These are phyloP conservation scores for Suillus subaureus DNA, from an alignment of 768 basidiomycete species.

Conservation along the genomic window DNA sequence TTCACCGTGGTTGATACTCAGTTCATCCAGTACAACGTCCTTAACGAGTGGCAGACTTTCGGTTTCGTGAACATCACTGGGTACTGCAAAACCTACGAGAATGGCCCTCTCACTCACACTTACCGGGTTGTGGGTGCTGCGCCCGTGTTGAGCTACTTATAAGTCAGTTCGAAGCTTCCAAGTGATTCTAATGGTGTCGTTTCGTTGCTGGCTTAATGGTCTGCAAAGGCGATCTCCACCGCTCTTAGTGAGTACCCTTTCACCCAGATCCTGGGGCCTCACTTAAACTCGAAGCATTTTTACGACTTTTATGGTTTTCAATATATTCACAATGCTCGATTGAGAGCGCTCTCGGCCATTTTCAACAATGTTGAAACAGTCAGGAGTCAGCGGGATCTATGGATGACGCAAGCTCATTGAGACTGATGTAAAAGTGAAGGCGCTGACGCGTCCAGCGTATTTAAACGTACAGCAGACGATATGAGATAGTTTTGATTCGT, in stretches of 20 bases:
- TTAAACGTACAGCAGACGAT: background rate
- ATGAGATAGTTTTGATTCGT: background rate
- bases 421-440: background rate
- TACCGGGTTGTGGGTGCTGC: conserved; percentile 60
- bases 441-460: conserved; percentile 13
- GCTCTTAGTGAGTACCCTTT: conserved; percentile 38
- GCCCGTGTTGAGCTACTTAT: conserved; percentile 68
- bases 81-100: conserved; percentile 62
- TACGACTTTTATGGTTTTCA: background rate
- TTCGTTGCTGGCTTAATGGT: conserved; percentile 56
- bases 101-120: conserved; percentile 51
- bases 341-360: background rate
- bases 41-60: conserved; percentile 52
- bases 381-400: conserved; percentile 3
- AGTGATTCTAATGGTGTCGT: background rate
- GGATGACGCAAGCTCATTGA: background rate
- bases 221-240: conserved; percentile 55
- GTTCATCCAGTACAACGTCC: conserved; percentile 57
- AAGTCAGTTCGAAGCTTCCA: conserved; percentile 25
- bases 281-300: conserved; percentile 4
- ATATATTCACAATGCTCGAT: background rate
- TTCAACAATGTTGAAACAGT: background rate
- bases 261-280: conserved; percentile 6
- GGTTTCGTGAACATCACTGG: conserved; percentile 61
- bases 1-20: conserved; percentile 59